Evolutionary conservation across 2,329 filamentous ascomycete genomes (phyloP).

Genomic region (Penicillium decumbens): DNA sequence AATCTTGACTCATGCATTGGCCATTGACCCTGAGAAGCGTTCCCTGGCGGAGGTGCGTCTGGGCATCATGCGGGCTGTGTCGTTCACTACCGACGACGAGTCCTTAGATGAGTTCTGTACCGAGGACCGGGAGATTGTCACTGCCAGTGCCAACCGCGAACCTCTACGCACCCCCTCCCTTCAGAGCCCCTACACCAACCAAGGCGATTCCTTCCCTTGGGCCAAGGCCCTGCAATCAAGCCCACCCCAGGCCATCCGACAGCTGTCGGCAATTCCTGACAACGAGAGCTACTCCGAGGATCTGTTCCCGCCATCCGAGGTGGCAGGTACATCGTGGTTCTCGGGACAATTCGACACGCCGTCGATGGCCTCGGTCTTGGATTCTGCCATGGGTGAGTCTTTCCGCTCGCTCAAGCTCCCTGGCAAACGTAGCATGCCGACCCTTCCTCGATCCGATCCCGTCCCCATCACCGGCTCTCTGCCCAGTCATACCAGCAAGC

Average conservation of each 20-base stretch:
- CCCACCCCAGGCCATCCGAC: conserved; percentile 65
- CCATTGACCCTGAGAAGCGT: conserved; percentile 82
- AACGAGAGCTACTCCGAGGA: conserved; percentile 78
- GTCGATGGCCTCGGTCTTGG: conserved; percentile 76
- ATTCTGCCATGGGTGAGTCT: conserved; percentile 75
- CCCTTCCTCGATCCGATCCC: conserved; percentile 52
- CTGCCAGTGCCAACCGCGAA: conserved; percentile 82
- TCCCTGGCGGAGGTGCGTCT: conserved; percentile 73
- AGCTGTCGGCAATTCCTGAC: conserved; percentile 79
- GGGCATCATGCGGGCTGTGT: conserved; percentile 72
- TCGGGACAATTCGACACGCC: conserved; percentile 71
- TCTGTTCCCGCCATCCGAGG: conserved; percentile 72
- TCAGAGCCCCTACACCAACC: conserved; percentile 75
- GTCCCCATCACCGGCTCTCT: conserved; percentile 76
- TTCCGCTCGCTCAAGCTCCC: conserved; percentile 67
- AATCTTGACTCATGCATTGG: conserved; percentile 84
- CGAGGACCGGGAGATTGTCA: conserved; percentile 68
- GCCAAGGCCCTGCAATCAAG: conserved; percentile 79
- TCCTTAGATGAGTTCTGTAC: conserved; percentile 88
- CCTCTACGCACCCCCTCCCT: conserved; percentile 93
- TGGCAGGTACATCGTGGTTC: conserved; percentile 66
- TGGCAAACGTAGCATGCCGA: conserved; percentile 38
- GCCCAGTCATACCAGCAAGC: conserved; percentile 57
- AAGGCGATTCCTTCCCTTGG: conserved; percentile 83
- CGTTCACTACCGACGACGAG: conserved; percentile 93